Conservation (phyloP, 1,139 yeast species). For the Debaryomyces sp. region DNA sequence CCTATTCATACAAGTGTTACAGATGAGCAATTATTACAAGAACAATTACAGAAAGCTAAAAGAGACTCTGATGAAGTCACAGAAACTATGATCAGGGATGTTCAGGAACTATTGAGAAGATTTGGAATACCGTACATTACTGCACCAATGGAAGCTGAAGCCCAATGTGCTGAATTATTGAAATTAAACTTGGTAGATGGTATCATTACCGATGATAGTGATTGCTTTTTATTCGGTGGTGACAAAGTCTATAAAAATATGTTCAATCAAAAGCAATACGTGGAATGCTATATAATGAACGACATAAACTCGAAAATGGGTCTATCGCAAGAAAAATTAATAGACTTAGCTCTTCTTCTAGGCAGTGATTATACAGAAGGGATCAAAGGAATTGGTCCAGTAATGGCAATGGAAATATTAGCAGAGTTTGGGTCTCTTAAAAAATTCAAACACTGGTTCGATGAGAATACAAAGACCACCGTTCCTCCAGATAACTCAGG, state of each 20-base stretch:
- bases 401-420: slow-evolving; percentile 85
- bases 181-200: slow-evolving; percentile 82
- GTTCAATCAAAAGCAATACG: slow-evolving; percentile 92
- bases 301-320: slow-evolving; percentile 71
- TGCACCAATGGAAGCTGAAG: slow-evolving; percentile 99
- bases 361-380: slow-evolving; percentile 98
- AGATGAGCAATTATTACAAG: slow-evolving; percentile 57
- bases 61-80: slow-evolving; percentile 94
- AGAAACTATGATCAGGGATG: slow-evolving; percentile 81
- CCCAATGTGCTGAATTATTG: slow-evolving; percentile 86
- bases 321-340: slow-evolving; percentile 60
- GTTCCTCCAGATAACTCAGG: slow-evolving; percentile 17
- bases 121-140: slow-evolving; percentile 95
- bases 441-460: slow-evolving; percentile 44
- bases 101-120: slow-evolving; percentile 79
- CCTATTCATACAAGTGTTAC: slow-evolving; percentile 40
- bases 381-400: slow-evolving; percentile 89
- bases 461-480: slow-evolving; percentile 26
- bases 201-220: slow-evolving; percentile 95
- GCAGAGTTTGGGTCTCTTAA: slow-evolving; percentile 70
- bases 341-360: slow-evolving; percentile 76
- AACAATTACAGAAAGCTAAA: slow-evolving; percentile 64
- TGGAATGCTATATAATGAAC: slow-evolving; percentile 73
- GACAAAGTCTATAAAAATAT: slow-evolving; percentile 82
- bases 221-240: slow-evolving; percentile 94